Conservation (phyloP, 139 green algal genomes). For the Tetraselmis chui region DNA sequence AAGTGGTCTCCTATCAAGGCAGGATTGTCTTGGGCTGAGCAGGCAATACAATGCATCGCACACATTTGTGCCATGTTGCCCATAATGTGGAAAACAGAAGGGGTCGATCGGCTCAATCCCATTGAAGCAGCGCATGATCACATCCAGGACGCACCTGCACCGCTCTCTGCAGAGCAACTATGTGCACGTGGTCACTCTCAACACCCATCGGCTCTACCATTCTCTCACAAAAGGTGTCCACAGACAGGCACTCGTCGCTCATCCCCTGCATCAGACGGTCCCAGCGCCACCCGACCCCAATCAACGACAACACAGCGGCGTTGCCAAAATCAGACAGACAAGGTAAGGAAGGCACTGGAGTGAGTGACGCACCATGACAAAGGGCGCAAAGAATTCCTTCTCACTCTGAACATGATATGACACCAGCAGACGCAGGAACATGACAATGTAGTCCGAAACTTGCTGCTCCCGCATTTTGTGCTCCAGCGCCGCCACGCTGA, state of each 20-base stretch:
- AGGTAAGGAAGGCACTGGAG: too few species aligned
- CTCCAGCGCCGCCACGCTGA: conserved; percentile 37
- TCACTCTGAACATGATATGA: conserved; percentile 55
- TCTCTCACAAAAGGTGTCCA: conserved; percentile 3
- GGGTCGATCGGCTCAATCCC: too few species aligned
- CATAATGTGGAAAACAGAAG: too few species aligned
- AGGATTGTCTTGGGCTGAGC: too few species aligned
- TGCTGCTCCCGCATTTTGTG: conserved; percentile 36
- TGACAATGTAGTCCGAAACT: conserved; percentile 39
- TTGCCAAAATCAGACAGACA: too few species aligned
- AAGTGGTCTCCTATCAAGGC: too few species aligned
- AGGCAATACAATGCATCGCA: too few species aligned
- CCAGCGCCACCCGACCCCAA: too few species aligned
- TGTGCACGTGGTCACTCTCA: conserved; percentile 90
- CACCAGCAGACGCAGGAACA: conserved; percentile 73
- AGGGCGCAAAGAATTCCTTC: conserved; percentile 76
- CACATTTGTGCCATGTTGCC: too few species aligned
- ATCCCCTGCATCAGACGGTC: background rate
- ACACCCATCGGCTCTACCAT: conserved; percentile 76
- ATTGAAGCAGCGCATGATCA: too few species aligned
- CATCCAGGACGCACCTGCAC: conserved; percentile 69
- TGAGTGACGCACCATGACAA: conserved; percentile 59
- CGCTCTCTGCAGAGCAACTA: conserved; percentile 85
- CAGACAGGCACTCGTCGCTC: background rate
- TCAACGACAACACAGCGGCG: too few species aligned